Evolutionary conservation across 768 basidiomycete species (phyloP).

Genomic region (Naematelia aurantialba): DNA sequence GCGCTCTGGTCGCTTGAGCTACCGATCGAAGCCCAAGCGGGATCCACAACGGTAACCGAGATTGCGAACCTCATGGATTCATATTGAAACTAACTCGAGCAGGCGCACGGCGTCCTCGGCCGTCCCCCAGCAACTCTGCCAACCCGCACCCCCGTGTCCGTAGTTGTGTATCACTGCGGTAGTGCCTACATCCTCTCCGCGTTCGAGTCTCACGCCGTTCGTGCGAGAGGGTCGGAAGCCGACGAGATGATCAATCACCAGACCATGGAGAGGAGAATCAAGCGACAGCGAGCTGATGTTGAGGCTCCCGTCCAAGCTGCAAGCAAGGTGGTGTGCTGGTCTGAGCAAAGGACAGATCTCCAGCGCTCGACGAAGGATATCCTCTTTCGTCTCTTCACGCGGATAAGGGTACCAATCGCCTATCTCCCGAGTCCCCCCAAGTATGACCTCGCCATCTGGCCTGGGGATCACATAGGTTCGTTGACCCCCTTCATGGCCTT

Average conservation of each 20-base stretch:
- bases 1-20: too few species aligned
- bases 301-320: slow-evolving; percentile 10
- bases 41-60: too few species aligned
- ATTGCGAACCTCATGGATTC: too few species aligned
- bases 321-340: slow-evolving; percentile 7
- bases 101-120: slow-evolving; percentile 41
- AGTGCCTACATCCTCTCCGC: slow-evolving; percentile 8
- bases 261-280: slow-evolving; percentile 5
- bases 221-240: slow-evolving; percentile 47
- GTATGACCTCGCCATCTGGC: slow-evolving; percentile 45
- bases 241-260: slow-evolving; percentile 23
- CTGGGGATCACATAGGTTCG: slow-evolving; percentile 51
- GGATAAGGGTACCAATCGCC: slow-evolving; percentile 47
- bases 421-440: slow-evolving; percentile 49
- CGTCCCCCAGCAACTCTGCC: slow-evolving; percentile 50
- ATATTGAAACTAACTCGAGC: too few species aligned
- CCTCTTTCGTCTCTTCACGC: slow-evolving; percentile 27
- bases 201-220: slow-evolving; percentile 39
- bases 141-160: slow-evolving; percentile 51
- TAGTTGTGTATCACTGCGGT: slow-evolving; percentile 44
- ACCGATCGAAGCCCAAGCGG: too few species aligned
- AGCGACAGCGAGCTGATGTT: too few species aligned
- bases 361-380: slow-evolving; percentile 42
- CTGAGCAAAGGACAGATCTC: slow-evolving; percentile 42
- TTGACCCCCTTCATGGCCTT: slow-evolving; percentile 44